Conservation (phyloP, 495 filamentous ascomycete species). For the Xylaria venustula region DNA sequence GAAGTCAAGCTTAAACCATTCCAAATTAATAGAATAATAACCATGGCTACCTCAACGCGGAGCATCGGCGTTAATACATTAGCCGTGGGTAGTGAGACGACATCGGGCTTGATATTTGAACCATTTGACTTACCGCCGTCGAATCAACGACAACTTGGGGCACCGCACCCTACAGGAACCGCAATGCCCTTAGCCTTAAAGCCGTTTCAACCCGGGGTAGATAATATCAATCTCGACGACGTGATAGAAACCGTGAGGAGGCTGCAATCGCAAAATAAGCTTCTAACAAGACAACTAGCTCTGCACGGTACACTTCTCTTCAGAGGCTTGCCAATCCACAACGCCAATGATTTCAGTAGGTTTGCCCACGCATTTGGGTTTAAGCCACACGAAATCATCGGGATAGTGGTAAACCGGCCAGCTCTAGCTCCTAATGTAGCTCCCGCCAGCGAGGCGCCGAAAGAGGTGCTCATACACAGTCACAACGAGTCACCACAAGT, state of each 20-base stretch:
- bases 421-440: slow-evolving; percentile 52
- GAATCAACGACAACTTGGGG: slow-evolving; percentile 37
- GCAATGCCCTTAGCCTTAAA: slow-evolving; percentile 44
- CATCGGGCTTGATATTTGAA: slow-evolving; percentile 17
- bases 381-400: slow-evolving; percentile 55
- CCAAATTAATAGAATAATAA: no score
- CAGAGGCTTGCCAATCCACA: slow-evolving; percentile 32
- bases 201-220: slow-evolving; percentile 20
- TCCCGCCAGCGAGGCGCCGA: slow-evolving; percentile 53
- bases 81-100: neutral
- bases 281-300: slow-evolving; percentile 34
- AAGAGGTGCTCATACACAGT: slow-evolving; percentile 50
- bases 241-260: slow-evolving; percentile 30
- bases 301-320: slow-evolving; percentile 40
- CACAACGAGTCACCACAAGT: slow-evolving; percentile 57
- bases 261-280: slow-evolving; percentile 21
- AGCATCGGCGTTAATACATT: neutral
- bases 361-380: slow-evolving; percentile 57
- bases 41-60: neutral
- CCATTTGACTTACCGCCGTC: slow-evolving; percentile 30
- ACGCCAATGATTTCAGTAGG: slow-evolving; percentile 45
- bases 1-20: no score
- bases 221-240: slow-evolving; percentile 29
- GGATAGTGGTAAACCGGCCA: slow-evolving; percentile 51
- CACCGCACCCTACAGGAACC: slow-evolving; percentile 42